Evolutionary conservation across 768 basidiomycete genomes (phyloP).

Genomic region (Panaeolus papilionaceus): DNA sequence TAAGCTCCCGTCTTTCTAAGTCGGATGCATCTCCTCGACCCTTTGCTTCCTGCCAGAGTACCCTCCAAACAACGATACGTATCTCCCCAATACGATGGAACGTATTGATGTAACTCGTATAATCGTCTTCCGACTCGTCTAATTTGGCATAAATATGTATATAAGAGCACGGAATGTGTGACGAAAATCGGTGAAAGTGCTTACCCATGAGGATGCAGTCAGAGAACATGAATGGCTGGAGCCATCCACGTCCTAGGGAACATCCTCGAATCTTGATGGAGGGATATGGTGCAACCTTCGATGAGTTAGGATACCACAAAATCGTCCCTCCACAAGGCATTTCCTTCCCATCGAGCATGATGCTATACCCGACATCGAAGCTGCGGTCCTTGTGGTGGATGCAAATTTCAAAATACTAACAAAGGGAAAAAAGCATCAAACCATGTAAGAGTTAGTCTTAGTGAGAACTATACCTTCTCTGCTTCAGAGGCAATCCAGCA

Average conservation of each 20-base stretch:
- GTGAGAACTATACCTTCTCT: not conserved
- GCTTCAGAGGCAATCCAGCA: conserved; percentile 3
- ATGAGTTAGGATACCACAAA: not conserved
- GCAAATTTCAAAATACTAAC: not conserved
- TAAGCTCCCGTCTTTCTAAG: not conserved
- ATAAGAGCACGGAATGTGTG: not conserved
- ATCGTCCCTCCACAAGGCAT: not conserved
- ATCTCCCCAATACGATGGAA: not conserved
- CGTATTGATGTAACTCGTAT: not conserved
- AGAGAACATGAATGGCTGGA: not conserved
- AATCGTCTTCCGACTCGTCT: not conserved
- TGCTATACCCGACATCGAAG: conserved; percentile 5
- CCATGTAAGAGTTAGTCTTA: not conserved
- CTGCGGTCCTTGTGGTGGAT: not conserved
- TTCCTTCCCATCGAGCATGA: not conserved
- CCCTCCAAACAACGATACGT: not conserved
- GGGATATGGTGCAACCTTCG: not conserved
- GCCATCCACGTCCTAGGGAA: not conserved
- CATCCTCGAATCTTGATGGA: not conserved
- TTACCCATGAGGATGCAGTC: not conserved
- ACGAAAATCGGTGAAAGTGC: not conserved
- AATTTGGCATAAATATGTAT: too few species aligned
- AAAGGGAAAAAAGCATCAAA: not conserved
- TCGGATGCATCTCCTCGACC: not conserved
- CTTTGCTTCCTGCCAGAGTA: not conserved